Evolutionary conservation across 2,329 filamentous ascomycete genomes (phyloP), one percentile per base, ranked within the genome.

Genomic region (Phoma sp.): DNA sequence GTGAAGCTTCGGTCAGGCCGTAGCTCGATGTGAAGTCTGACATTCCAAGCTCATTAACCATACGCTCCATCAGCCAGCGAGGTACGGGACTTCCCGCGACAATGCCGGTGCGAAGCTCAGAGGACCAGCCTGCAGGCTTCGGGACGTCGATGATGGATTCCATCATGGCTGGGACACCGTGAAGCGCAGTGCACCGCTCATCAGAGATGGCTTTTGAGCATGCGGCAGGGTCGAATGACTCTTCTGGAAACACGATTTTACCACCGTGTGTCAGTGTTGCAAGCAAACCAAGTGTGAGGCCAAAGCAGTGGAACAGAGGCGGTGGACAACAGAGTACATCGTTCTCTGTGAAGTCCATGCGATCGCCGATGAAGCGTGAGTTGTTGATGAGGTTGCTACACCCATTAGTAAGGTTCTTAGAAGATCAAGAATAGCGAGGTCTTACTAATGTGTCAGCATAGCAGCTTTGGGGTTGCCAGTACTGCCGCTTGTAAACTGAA

Each of bases 111-210:
- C 90, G 82, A 17, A 93, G 80, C 19, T 67, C 39, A 5, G 64
- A 69, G 1, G 56, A 63, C 64, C 83, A 84, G 15, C 75, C 70
- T 3, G 64, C 61, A 0, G 81, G 81, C 51, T 81, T 77, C n/a
- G 78, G 77, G 1, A 82, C 67, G 35, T 74, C 74, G 52, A 85
- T 77, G 9, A 84, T 79, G 0, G 87, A 86, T 69, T 92, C 89
- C 73, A 92, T 92, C 91, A 94, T 94, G 52, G 91, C 90, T 0
- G 91, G 91, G 0, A 94, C 91, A 31, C 91, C 91, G 69, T 93
- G 90, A 0, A 94, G 80, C 0, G 88, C 90, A 0, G 91, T 94
- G 72, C 77, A 80, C 31, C 66, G 69, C 51, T 80, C 77, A 8
- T 72, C 68, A 6, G 73, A 72, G 35, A 94, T 85, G 49, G 88